Conservation (phyloP, 495 filamentous ascomycete species). For the Terfezia claveryi region DNA sequence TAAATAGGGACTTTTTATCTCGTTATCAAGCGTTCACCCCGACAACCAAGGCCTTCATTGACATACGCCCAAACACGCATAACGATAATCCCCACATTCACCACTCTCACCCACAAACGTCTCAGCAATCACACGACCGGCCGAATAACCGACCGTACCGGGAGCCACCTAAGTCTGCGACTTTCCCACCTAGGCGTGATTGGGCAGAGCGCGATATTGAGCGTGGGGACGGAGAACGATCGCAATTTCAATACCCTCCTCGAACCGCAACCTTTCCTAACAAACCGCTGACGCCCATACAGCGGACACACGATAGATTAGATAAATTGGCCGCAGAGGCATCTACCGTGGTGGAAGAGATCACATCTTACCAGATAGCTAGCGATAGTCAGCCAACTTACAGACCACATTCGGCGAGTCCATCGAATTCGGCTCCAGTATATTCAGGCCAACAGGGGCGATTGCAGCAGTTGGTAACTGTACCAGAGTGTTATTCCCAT, state of each 20-base stretch:
- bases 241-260: neutral
- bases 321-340: slow-evolving; percentile 16
- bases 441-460: slow-evolving; percentile 7
- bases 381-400: slow-evolving; percentile 1
- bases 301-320: slow-evolving; percentile 13
- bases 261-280: neutral
- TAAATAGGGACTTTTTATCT: neutral
- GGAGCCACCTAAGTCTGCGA: neutral
- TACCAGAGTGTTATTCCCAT: neutral
- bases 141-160: neutral
- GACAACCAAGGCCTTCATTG: neutral
- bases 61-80: neutral
- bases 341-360: slow-evolving; percentile 12
- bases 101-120: slow-evolving; percentile 1
- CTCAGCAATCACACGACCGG: slow-evolving; percentile 1
- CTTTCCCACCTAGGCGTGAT: neutral
- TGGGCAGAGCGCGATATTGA: neutral
- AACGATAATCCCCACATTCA: slow-evolving; percentile 3
- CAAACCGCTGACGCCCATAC: slow-evolving; percentile 3
- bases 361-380: slow-evolving; percentile 2
- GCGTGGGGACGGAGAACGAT: neutral
- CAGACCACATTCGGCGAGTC: slow-evolving; percentile 8
- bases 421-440: slow-evolving; percentile 2
- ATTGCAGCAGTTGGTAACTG: neutral
- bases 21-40: neutral